phyloP scores from a whole-genome alignment of 257 asterid genomes.

The Primulina tabacum region DNA sequence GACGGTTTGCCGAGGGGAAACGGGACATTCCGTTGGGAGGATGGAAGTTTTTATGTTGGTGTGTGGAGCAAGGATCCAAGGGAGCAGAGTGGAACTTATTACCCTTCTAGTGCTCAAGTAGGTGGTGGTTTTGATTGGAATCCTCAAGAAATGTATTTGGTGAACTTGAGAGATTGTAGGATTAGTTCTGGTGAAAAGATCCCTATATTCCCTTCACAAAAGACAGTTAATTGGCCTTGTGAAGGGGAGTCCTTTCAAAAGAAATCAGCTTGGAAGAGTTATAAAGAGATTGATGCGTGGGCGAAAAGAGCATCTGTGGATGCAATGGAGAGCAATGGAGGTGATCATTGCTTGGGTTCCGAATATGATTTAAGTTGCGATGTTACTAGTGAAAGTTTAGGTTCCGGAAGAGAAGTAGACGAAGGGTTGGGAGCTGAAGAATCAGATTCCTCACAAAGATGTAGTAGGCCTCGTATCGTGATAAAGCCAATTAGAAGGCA shows the following conservation, averaged over 20 bases:
- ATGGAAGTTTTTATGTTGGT: slow-evolving; percentile 88
- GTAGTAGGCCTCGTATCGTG: slow-evolving; percentile 34
- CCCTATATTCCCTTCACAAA: slow-evolving; percentile 61
- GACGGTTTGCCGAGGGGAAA: slow-evolving; percentile 78
- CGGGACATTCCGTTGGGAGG: slow-evolving; percentile 71
- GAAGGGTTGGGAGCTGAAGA: slow-evolving; percentile 36
- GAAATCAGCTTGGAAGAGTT: slow-evolving; percentile 26
- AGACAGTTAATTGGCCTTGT: slow-evolving; percentile 52
- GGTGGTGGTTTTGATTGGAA: slow-evolving; percentile 56
- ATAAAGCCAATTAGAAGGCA: slow-evolving; percentile 57
- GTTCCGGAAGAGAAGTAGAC: slow-evolving; percentile 33
- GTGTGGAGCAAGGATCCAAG: slow-evolving; percentile 65
- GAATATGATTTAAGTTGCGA: slow-evolving; percentile 56
- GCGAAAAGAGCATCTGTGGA: slow-evolving; percentile 29
- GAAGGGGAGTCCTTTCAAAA: slow-evolving; percentile 47
- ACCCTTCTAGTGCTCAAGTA: slow-evolving; percentile 45
- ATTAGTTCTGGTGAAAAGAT: slow-evolving; percentile 54
- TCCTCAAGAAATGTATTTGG: slow-evolving; percentile 55
- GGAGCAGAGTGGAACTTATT: slow-evolving; percentile 80
- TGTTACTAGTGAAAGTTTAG: slow-evolving; percentile 33
- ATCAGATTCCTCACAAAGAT: slow-evolving; percentile 33
- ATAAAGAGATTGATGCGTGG: slow-evolving; percentile 33
- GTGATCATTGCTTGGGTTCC: slow-evolving; percentile 33
- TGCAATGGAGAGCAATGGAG: slow-evolving; percentile 40
- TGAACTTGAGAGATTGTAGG: slow-evolving; percentile 45